Base-by-base conservation (phyloP, 2,329 filamentous ascomycete species). In the Penicillium sclerotiorum region DNA sequence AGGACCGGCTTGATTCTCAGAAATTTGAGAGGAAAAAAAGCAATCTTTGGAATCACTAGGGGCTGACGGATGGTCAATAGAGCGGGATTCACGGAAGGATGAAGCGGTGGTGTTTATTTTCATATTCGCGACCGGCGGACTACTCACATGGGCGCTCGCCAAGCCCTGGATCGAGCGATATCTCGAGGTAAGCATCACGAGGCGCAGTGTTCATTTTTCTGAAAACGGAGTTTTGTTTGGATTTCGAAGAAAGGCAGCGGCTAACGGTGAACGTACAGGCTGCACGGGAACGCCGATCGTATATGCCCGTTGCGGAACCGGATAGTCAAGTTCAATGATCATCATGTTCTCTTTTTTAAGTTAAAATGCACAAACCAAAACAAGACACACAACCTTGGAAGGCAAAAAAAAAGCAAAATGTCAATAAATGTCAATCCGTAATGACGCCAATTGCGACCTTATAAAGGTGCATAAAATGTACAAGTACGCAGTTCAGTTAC, bases 71-170 rank as follows among this genome's bases (percentile, higher is more conserved):
- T 58, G 30, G 60, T 38, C 7, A 17, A 15, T 23, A 83, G 80
- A 87, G 62, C 73, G 85, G 47, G 85, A 88, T 64, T 86, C 83
- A n/a, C 74, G 79, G 15, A 87, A 87, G 63, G 85, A 88, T 58
- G 76, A 86, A 64, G 78, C 81, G 1, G 81, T 88, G 2, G 84
- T 88, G 2, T 80, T 83, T 51, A 78, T 86, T 21, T 88, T 88
- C 63, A 85, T 88, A 35, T 72, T 83, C 51, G 81, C 82, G 23
- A 87, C 84, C 2, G 76, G 80, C 8, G 80, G 81, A 4, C 63
- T 88, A 55, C 68, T 87, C 55, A 72, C 73, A 2, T 87, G 83
- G 77, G 84, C 85, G 2, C 75, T 76, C 5, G 64, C 84, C 13
- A 79, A 80, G 64, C 84, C 84, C 1, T 85, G 78, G 76, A 73